These are phyloP conservation scores for Priceomyces fermenticarens DNA, from an alignment of 805 yeast genomes.

Conservation along the genomic window DNA sequence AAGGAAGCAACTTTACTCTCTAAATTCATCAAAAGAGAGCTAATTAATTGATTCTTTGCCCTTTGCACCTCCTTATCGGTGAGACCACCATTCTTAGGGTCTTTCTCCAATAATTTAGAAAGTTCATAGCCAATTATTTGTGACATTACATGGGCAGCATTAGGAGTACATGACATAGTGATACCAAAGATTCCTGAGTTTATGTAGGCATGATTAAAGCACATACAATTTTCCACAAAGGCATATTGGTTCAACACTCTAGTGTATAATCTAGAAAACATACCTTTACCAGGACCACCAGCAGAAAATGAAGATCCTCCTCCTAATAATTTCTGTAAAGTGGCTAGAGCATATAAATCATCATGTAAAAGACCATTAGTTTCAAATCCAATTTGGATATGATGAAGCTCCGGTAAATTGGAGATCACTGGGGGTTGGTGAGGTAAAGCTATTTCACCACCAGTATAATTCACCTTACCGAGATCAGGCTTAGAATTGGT, in stretches of 20 bases:
- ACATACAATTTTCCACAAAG: constrained; percentile 81
- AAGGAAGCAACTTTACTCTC: constrained; percentile 92
- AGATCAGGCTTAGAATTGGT: constrained; percentile 22
- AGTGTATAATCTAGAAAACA: constrained; percentile 92
- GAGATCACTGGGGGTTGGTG: constrained; percentile 37
- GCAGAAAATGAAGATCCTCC: constrained; percentile 98
- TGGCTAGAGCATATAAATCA: constrained; percentile 87
- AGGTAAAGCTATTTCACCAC: constrained; percentile 43
- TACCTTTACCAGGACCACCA: constrained; percentile 99
- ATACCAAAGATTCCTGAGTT: constrained; percentile 93
- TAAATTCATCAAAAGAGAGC: constrained; percentile 85
- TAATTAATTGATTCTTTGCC: constrained; percentile 88
- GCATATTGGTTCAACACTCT: constrained; percentile 89
- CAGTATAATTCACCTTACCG: constrained; percentile 61
- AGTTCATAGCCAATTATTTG: constrained; percentile 62
- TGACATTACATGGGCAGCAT: constrained; percentile 79
- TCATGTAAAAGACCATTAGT: constrained; percentile 80
- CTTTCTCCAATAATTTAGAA: constrained; percentile 30
- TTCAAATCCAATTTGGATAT: constrained; percentile 84
- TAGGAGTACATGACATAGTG: constrained; percentile 78
- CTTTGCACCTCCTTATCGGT: constrained; percentile 72
- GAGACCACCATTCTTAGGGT: constrained; percentile 50
- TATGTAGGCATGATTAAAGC: constrained; percentile 86
- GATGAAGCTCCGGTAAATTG: constrained; percentile 74
- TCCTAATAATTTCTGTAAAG: constrained; percentile 85